A percentile compares a stretch with the other conserved stretches of the same genome.
Evolutionary conservation across 2,329 filamentous ascomycete genomes (phyloP).

Genomic region (Immersiporthe knoxdaviesiana): DNA sequence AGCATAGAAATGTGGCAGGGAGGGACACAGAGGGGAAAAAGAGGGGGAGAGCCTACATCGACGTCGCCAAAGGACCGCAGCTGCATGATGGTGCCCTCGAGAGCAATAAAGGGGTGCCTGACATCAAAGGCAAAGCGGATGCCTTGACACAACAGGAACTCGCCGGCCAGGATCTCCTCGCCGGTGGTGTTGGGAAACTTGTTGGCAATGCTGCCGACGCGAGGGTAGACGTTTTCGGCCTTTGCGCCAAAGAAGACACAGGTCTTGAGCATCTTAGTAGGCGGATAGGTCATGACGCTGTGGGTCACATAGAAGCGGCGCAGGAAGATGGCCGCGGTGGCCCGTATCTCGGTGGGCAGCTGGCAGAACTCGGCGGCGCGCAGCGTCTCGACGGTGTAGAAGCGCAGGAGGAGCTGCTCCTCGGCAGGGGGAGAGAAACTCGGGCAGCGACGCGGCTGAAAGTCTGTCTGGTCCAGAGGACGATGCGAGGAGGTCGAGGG

Average conservation of each 20-base stretch:
- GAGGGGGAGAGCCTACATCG: conserved; percentile 44
- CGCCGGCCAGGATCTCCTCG: conserved; percentile 85
- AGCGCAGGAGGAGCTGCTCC: conserved; percentile 78
- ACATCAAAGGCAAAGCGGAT: conserved; percentile 94
- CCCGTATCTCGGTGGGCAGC: conserved; percentile 56
- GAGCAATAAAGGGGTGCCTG: conserved; percentile 82
- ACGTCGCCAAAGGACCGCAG: conserved; percentile 69
- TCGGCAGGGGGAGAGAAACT: conserved; percentile 83
- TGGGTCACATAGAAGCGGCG: conserved; percentile 96
- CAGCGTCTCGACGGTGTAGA: conserved; percentile 68
- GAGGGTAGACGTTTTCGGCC: conserved; percentile 81
- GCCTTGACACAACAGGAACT: conserved; percentile 90
- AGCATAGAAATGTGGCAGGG: background rate
- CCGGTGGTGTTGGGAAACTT: conserved; percentile 71
- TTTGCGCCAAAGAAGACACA: conserved; percentile 93
- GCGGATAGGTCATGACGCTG: conserved; percentile 94
- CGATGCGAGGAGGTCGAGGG: conserved; percentile 20
- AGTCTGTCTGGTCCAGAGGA: background rate
- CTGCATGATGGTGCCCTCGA: conserved; percentile 87
- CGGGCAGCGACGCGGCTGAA: conserved; percentile 55
- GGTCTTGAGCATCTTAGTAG: conserved; percentile 84
- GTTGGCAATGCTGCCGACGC: conserved; percentile 64
- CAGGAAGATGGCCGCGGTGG: conserved; percentile 86
- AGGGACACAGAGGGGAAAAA: background rate
- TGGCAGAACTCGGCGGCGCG: conserved; percentile 59